Evolutionary conservation across 768 basidiomycete genomes (phyloP), one percentile per base, ranked within the genome.

Genomic region (Sarcodon aspratus): DNA sequence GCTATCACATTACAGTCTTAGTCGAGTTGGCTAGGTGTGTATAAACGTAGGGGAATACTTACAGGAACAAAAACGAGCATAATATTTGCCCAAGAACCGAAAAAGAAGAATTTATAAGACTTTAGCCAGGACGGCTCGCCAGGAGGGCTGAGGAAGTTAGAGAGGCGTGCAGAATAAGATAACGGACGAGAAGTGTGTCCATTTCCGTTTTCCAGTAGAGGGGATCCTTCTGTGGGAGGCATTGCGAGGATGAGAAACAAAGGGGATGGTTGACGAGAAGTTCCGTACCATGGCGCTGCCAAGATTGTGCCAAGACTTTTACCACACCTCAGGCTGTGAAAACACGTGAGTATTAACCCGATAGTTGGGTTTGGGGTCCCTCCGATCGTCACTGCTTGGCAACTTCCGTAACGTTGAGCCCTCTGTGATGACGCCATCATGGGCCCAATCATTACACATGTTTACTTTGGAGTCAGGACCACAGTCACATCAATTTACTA

Each of bases 51-150:
- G 5, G 21, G 5, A 27, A 27, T 27, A 27, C 21, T 27, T 27
- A 27, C 21, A 27, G 93, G 92, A 8, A 93, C 76, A 52, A 87
- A 85, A 45, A 92, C 61, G 47, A 94, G 78, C 47, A 93, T 69
- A 45, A 89, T 42, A 59, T 93, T 94, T 57, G 86, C 59, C 66
- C 78, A 94, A 18, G 76, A 75, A 34, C 72, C 73, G 46, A 82
- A 73, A 48, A 85, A 55, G 59, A 85, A 80, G 67, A 66, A 80
- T 48, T 60, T 66, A 60, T 72, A 76, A 10, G 85, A 87, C 32
- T 61, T 49, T 6, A 63, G 33, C 75, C 79, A 84, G 11, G 74
- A 69, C 0, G 85, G 84, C 59, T 85, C 76, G 48, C 73, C 80
- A 48, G 81, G 74, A n/a, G 72, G 74, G 50, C 70, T 77, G 61